Evolutionary conservation across 257 asterid genomes (phyloP).

Genomic region (Mentha longifolia): DNA sequence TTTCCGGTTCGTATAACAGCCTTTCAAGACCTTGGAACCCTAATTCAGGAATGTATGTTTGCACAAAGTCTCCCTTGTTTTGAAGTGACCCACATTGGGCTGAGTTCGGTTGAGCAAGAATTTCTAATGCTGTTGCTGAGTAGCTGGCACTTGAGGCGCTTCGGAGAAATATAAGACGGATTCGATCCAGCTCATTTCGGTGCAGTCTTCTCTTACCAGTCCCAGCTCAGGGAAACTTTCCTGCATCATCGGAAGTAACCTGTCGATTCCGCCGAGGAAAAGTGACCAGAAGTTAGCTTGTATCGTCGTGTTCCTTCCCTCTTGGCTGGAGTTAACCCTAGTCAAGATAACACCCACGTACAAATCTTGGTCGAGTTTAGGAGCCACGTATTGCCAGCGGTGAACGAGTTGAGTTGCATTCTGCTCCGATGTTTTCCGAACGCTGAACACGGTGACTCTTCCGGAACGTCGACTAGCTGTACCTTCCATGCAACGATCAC

Average conservation of each 20-base stretch:
- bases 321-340: neutral
- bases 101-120: constrained; percentile 34
- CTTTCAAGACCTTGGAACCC: constrained; percentile 35
- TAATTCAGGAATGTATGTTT: constrained; percentile 27
- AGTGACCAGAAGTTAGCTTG: constrained; percentile 32
- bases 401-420: constrained; percentile 30
- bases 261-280: constrained; percentile 39
- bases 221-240: constrained; percentile 45
- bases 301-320: constrained; percentile 2
- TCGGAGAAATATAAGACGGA: constrained; percentile 22
- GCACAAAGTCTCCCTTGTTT: neutral
- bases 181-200: constrained; percentile 46
- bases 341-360: constrained; percentile 17
- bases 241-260: constrained; percentile 29
- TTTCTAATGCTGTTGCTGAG: neutral
- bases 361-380: constrained; percentile 27
- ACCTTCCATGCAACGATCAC: constrained; percentile 12
- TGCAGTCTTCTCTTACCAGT: constrained; percentile 34
- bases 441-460: neutral
- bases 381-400: constrained; percentile 40
- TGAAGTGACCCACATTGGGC: constrained; percentile 13
- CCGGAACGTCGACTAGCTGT: constrained; percentile 4
- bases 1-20: constrained; percentile 30
- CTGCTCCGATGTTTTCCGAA: constrained; percentile 25
- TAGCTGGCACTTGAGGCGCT: neutral